Evolutionary conservation across 2,329 filamentous ascomycete species (phyloP).

Genomic region (Orbilia oligospora): DNA sequence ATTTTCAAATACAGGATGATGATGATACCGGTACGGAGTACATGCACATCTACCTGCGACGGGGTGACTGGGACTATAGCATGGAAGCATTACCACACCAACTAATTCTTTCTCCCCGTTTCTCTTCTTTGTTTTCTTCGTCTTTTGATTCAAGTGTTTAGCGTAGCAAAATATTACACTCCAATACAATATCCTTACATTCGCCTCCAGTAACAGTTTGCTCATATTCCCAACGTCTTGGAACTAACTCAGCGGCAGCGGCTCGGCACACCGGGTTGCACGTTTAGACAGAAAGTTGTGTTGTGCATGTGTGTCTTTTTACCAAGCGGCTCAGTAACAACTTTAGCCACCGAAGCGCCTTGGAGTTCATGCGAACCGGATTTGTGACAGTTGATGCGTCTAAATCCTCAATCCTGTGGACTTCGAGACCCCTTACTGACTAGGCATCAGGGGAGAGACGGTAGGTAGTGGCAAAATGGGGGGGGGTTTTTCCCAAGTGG

Average conservation of each 20-base stretch:
- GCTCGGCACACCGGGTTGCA: no score
- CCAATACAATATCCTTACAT: not conserved
- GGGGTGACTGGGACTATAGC: no score
- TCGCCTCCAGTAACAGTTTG: no score
- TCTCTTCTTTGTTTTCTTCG: not conserved
- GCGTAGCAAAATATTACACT: not conserved
- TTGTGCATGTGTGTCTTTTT: not conserved
- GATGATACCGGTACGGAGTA: no score
- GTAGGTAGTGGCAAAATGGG: not conserved
- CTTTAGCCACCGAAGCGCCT: not conserved
- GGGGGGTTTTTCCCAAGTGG: not conserved
- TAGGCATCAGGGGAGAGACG: conserved; percentile 15
- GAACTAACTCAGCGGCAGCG: no score
- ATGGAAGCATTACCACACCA: no score
- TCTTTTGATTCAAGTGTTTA: no score
- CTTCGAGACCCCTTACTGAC: not conserved
- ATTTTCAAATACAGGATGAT: no score
- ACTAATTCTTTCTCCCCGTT: no score
- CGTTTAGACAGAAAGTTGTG: not conserved
- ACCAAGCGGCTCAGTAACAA: no score
- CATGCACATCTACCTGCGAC: no score
- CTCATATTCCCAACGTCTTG: not conserved
- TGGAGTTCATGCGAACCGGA: conserved; percentile 24
- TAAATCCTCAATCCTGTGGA: conserved; percentile 29
- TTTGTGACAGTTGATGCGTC: conserved; percentile 11